phyloP scores from a whole-genome alignment of 176 grass and related monocot genomes.

The Calamus simplicifolius region DNA sequence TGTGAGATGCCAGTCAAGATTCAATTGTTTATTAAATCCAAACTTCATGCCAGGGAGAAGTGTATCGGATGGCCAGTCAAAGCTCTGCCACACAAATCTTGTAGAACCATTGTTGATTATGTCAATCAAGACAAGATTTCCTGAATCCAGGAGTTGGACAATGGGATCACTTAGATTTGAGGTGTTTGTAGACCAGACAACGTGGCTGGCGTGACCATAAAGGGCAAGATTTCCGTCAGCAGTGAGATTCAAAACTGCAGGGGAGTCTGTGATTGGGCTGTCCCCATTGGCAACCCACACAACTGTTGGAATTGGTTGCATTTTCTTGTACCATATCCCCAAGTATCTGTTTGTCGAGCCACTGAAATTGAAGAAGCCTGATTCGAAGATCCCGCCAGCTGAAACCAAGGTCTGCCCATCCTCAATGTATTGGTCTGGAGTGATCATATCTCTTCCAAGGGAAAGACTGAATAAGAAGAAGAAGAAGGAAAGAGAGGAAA shows the following conservation, averaged over 20 bases:
- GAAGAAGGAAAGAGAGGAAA: too few species aligned
- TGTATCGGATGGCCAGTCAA: too few species aligned
- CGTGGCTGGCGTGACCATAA: not conserved
- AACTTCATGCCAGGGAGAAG: too few species aligned
- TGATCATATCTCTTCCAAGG: not conserved
- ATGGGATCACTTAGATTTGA: too few species aligned
- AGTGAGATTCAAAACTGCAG: not conserved
- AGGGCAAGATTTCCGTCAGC: not conserved
- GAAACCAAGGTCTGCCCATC: not conserved
- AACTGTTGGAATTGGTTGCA: not conserved
- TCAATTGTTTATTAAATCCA: too few species aligned
- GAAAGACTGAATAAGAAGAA: not conserved
- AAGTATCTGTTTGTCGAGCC: not conserved
- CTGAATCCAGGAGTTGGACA: too few species aligned
- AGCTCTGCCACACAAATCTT: too few species aligned
- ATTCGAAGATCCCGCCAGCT: not conserved
- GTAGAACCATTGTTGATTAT: too few species aligned
- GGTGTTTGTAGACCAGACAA: not conserved
- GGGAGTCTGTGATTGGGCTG: not conserved
- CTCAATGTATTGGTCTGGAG: not conserved
- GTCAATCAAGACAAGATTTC: too few species aligned
- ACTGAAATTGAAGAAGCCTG: not conserved
- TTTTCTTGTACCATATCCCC: conserved; percentile 1
- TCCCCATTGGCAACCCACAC: conserved; percentile 10
- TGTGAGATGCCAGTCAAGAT: too few species aligned